Evolutionary conservation across 768 basidiomycete genomes (phyloP).

Genomic region (Omphalotus guepiniiformis): DNA sequence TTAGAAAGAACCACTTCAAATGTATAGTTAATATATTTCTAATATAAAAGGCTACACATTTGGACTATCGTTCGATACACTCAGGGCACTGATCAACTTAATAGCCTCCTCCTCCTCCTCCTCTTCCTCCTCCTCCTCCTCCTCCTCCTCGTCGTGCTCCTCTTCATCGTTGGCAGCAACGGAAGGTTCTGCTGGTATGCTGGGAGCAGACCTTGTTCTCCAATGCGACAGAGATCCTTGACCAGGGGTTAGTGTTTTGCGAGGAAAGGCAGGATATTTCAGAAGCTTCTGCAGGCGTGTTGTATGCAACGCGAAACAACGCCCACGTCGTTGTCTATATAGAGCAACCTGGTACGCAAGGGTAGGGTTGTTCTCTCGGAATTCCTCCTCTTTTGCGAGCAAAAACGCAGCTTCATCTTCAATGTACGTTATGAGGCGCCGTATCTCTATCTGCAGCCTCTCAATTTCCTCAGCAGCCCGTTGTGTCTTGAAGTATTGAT

Average conservation of each 20-base stretch:
- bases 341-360: constrained; percentile 1
- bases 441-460: constrained; percentile 20
- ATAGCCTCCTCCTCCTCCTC: too few relatives aligned
- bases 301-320: constrained; percentile 2
- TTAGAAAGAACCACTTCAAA: too few relatives aligned
- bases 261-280: neutral
- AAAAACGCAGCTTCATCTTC: constrained; percentile 6
- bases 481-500: constrained; percentile 14
- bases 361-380: neutral
- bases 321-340: neutral
- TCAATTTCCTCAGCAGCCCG: constrained; percentile 21
- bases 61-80: too few relatives aligned
- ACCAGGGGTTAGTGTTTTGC: neutral
- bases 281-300: neutral
- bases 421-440: constrained; percentile 11
- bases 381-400: constrained; percentile 2
- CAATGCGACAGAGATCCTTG: too few relatives aligned
- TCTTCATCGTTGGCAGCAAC: too few relatives aligned
- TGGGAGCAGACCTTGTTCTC: too few relatives aligned
- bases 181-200: too few relatives aligned
- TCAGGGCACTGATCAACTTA: too few relatives aligned
- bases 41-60: too few relatives aligned
- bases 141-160: too few relatives aligned
- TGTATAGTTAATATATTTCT: too few relatives aligned
- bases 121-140: too few relatives aligned